Base-by-base conservation (phyloP, 371 early-diverging fungal species). In the Chytridium lagenaria region DNA sequence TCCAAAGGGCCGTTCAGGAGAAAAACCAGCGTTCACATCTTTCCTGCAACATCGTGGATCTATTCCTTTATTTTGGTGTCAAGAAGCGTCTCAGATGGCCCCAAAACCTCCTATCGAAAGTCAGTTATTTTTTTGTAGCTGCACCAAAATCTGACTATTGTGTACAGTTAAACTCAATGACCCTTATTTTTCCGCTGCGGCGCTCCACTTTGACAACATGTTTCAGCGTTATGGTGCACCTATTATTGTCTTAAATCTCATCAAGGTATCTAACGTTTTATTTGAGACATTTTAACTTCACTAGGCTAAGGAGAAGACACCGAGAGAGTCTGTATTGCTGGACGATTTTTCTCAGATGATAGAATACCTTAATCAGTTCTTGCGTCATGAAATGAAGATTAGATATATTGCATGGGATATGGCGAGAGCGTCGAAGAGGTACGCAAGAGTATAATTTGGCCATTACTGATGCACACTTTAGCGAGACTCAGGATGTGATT, bases 31-130 rank as follows among this genome's bases (percentile, higher is more conserved):
- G 10, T 95, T 94, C 80, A 94, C 97, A 0, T 92, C 96, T 0
- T 97, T 94, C 86, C 90, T 98, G 2, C 98, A 98, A 78, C 97
- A 97, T 66, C 90, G 99, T 49, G 99, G 99, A 0, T 95, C 95
- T 0, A 98, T 98, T 50, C 99, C 99, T 0, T 80, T 98, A 28
- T 92, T 87, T 76, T 98, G 99, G 99, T 89, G 92, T 7, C 98
- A 98, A 77, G 97, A 98, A 64, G 89, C 88, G 1, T 88, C 92
- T 2, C 93, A 92, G 37, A 92, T 98, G 91, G 90, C 93, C 1
- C 96, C 98, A 0, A 98, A 98, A 75, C 99, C 99, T 0, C 94
- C 94, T 0, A 98, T 98, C 59, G 91, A 93, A n/a, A n/a, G n/a
- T n/a, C 70, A 79, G 92, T 90, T 81, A 52, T 23, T 55, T 2